A percentile compares a stretch with the other conserved stretches of the same genome.
phyloP scores from a whole-genome alignment of 2,329 filamentous ascomycete genomes.

The Ceratocystiopsis minuta region DNA sequence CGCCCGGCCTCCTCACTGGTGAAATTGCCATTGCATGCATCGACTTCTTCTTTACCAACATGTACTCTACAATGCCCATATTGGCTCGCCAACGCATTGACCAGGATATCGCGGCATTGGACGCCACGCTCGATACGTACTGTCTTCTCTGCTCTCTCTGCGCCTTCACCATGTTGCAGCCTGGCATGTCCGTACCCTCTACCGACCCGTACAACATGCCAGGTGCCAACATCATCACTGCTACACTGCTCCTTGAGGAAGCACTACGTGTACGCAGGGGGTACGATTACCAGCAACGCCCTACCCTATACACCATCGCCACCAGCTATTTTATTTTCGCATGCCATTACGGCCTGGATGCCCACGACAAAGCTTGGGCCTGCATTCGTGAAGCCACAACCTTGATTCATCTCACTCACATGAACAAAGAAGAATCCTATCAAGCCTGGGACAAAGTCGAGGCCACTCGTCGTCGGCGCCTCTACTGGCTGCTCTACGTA shows the following conservation, averaged over 20 bases:
- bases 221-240: conserved; percentile 43
- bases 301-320: conserved; percentile 39
- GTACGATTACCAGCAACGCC: conserved; percentile 38
- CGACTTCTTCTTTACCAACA: conserved; percentile 49
- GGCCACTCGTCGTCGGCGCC: conserved; percentile 41
- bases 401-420: conserved; percentile 40
- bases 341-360: conserved; percentile 51
- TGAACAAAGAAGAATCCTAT: conserved; percentile 48
- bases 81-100: conserved; percentile 40
- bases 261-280: conserved; percentile 44
- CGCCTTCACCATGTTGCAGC: conserved; percentile 51
- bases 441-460: conserved; percentile 39
- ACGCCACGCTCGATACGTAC: conserved; percentile 44
- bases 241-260: conserved; percentile 50
- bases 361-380: conserved; percentile 64
- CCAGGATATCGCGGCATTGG: conserved; percentile 39
- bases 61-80: conserved; percentile 47
- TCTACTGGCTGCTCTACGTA: conserved; percentile 58
- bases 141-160: conserved; percentile 46
- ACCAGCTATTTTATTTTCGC: conserved; percentile 70
- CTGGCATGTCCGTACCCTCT: conserved; percentile 38
- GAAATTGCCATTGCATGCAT: conserved; percentile 49
- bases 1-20: conserved; percentile 39
- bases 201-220: conserved; percentile 39
- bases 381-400: conserved; percentile 62